These are phyloP conservation scores for Cardamine resedifolia DNA, from an alignment of 345 rosid genomes.

Conservation along the genomic window DNA sequence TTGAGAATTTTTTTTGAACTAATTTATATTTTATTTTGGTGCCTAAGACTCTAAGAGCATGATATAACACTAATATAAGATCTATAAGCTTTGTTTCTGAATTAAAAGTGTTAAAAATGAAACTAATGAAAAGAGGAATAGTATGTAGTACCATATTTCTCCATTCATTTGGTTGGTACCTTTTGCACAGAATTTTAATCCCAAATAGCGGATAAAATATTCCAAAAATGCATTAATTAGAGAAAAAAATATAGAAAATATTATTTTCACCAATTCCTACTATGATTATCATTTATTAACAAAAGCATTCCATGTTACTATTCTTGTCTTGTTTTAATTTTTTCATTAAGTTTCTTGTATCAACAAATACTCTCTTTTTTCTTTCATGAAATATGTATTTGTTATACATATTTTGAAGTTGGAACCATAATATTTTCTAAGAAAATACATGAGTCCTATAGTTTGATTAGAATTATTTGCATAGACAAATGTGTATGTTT, in stretches of 20 bases:
- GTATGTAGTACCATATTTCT: no score
- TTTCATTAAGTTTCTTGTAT: no score
- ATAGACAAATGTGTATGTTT: neutral
- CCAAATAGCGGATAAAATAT: no score
- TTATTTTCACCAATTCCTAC: neutral
- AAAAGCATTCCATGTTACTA: neutral
- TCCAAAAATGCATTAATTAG: no score
- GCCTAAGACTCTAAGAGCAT: no score
- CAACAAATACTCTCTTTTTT: neutral
- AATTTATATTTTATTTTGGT: no score
- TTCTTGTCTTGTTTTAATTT: neutral
- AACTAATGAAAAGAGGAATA: neutral
- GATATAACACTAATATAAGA: neutral
- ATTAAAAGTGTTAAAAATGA: neutral
- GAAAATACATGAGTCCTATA: neutral
- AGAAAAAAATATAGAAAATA: no score
- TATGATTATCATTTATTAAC: neutral
- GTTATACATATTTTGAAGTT: neutral
- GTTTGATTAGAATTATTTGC: neutral
- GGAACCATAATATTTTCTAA: neutral
- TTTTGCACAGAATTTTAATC: neutral
- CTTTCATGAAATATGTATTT: no score
- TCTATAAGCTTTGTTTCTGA: neutral
- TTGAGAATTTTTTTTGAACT: no score
- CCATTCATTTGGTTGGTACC: neutral